Base-by-base conservation (phyloP, 805 yeast species). In the Zygosaccharomyces gambellarensis region DNA sequence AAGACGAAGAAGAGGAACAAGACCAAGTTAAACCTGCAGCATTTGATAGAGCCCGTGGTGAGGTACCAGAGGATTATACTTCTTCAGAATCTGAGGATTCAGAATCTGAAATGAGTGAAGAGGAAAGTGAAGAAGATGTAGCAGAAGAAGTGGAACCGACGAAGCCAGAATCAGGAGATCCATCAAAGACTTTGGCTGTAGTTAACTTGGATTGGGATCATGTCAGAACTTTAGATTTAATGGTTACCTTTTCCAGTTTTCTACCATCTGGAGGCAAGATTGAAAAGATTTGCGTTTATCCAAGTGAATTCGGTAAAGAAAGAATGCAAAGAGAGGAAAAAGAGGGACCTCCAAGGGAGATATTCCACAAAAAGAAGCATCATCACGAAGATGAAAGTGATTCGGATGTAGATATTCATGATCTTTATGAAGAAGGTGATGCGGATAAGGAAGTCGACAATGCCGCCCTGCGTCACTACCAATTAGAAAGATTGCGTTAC, bases 151-250 rank as follows among this genome's bases (percentile, higher is more conserved):
- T 74, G 9, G 86, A 79, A 56, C 76, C 73, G 27, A 72, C 71
- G 8, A 77, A 79, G 46, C 86, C 94, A n/a, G 90, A 87, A 43
- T 84, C 82, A 45, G 95, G 96, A 41, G 97, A 92, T 2, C 95
- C 96, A 28, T 76, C 95, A 1, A 72, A 71, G 30, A 73, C 87
- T 5, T 74, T 94, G 61, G 99, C 99, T 0, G 96, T 85, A 1
- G 98, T 94, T 28, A 94, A 94, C 62, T 74, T 94, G 78, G 99
- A 94, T 64, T 94, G 99, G 99, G 99, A 94, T 60, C 87, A 94
- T 62, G 77, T 94, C n/a, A 78, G 81, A 41, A 86, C 98, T 0
- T 80, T 80, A 3, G 98, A 94, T 64, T 71, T 92, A 54, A 80
- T 87, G 85, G 95, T 95, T 4, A 85, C 98, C 0, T 89, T 92